phyloP scores from a whole-genome alignment of 495 filamentous ascomycete species.

The Aspergillus egyptiacus region DNA sequence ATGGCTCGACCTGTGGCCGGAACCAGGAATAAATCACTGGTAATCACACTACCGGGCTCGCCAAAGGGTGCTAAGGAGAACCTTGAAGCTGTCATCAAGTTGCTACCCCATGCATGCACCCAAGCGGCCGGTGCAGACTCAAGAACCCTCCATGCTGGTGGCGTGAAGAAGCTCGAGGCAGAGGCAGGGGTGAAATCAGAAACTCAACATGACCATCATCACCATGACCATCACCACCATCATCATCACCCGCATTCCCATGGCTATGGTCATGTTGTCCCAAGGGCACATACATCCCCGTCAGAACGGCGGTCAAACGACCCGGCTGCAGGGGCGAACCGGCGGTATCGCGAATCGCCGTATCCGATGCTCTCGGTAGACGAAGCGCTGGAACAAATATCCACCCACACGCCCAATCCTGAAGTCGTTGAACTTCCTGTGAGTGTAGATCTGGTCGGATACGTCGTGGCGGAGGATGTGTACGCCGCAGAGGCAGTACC shows the following conservation, averaged over 20 bases:
- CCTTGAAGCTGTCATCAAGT: conserved; percentile 80
- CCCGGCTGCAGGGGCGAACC: conserved; percentile 68
- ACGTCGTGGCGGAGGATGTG: conserved; percentile 78
- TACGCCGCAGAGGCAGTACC: conserved; percentile 76
- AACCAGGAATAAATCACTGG: conserved; percentile 73
- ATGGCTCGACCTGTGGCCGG: conserved; percentile 95
- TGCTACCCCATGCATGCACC: conserved; percentile 86
- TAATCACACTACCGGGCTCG: conserved; percentile 88
- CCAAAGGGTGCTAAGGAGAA: conserved; percentile 98
- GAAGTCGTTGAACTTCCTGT: conserved; percentile 52
- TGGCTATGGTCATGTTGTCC: conserved; percentile 57
- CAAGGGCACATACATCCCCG: conserved; percentile 65
- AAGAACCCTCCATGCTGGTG: conserved; percentile 70
- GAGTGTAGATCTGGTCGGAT: conserved; percentile 57
- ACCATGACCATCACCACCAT: conserved; percentile 49
- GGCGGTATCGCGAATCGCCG: conserved; percentile 74
- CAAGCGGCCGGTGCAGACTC: conserved; percentile 85
- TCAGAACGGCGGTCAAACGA: conserved; percentile 70
- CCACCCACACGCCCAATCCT: conserved; percentile 58
- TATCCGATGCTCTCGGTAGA: conserved; percentile 88
- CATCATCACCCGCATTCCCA: conserved; percentile 50
- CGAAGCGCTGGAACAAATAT: conserved; percentile 69
- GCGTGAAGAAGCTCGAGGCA: conserved; percentile 74
- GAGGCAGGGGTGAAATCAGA: conserved; percentile 61
- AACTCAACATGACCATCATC: conserved; percentile 25